phyloP scores from a whole-genome alignment of 495 filamentous ascomycete genomes.

The Sordaria brevicollis region DNA sequence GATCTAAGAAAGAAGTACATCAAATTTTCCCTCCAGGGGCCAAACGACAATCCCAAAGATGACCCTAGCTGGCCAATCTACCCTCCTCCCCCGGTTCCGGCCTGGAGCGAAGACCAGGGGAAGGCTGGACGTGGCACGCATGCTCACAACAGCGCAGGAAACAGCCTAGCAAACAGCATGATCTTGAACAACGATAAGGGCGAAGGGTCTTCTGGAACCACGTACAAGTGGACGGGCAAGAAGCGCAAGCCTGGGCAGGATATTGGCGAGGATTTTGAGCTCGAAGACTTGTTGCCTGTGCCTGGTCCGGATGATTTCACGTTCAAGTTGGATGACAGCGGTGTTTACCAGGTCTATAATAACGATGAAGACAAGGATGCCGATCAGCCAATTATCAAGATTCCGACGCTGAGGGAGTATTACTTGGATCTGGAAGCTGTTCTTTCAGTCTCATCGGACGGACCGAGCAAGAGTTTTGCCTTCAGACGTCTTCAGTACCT shows the following conservation, averaged over 20 bases:
- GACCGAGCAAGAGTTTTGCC: constrained; percentile 92
- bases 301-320: constrained; percentile 58
- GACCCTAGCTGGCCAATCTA: constrained; percentile 79
- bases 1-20: constrained; percentile 87
- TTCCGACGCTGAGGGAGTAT: constrained; percentile 85
- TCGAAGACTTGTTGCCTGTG: constrained; percentile 64
- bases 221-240: constrained; percentile 27
- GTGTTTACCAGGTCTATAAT: constrained; percentile 88
- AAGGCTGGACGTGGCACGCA: constrained; percentile 25
- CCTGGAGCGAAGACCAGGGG: constrained; percentile 67
- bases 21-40: constrained; percentile 69
- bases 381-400: constrained; percentile 58
- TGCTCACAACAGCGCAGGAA: constrained; percentile 27
- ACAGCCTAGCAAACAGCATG: constrained; percentile 47
- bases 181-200: constrained; percentile 33
- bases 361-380: constrained; percentile 48
- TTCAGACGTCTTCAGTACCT: constrained; percentile 90
- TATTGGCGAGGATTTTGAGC: constrained; percentile 68
- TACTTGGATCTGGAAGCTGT: constrained; percentile 91
- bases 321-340: constrained; percentile 68
- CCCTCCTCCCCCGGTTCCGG: constrained; percentile 79
- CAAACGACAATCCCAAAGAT: constrained; percentile 78
- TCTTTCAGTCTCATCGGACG: constrained; percentile 77
- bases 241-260: constrained; percentile 81
- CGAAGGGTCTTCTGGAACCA: constrained; percentile 1